Evolutionary conservation across 2,329 filamentous ascomycete species (phyloP), one percentile per base, ranked within the genome.

Genomic region (Colletotrichum sp.): DNA sequence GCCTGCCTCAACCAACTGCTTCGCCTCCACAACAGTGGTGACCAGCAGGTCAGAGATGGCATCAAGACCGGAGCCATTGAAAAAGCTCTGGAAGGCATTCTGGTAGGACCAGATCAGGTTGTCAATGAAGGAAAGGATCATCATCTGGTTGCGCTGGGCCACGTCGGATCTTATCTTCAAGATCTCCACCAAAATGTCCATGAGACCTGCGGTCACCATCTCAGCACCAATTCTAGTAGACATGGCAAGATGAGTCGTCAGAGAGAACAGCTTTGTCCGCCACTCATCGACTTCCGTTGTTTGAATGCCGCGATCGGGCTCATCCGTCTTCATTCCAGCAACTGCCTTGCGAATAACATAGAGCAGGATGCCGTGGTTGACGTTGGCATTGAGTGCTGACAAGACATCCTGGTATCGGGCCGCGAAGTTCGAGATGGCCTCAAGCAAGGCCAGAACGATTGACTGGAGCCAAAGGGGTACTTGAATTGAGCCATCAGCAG

Each of bases 331-430:
- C 86, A 99, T 93, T 77, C 96, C 94, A 21, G 94, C 93, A 73
- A 98, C 94, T 12, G 96, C 95, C 84, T 98, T 98, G 71, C 96
- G 92, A 65, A 98, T 94, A 78, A 98, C 91, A 81, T 98, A 98
- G 78, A 98, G 94, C 59, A 99, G 89, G 34, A 98, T 94, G 16
- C 97, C 97, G 80, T 99, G 97, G 80, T 98, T 98, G 48, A 98
- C 96, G 79, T 96, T 98, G 69, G 97, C 95, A 80, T 96, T 98
- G 56, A 99, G 87, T n/a, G 97, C 96, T 56, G 95, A 93, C 77
- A 96, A 93, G 28, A 99, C 94, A 82, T 99, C 97, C 38, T 92
- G 87, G 34, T 93, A 91, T 81, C 95, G 96, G 72, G 90, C 87
- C 79, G 94, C 93, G 82, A 95, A 95, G 81, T 92, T 94, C 8